Conservation (phyloP, 108 stramenopile species). For the Nitzschia sp. region DNA sequence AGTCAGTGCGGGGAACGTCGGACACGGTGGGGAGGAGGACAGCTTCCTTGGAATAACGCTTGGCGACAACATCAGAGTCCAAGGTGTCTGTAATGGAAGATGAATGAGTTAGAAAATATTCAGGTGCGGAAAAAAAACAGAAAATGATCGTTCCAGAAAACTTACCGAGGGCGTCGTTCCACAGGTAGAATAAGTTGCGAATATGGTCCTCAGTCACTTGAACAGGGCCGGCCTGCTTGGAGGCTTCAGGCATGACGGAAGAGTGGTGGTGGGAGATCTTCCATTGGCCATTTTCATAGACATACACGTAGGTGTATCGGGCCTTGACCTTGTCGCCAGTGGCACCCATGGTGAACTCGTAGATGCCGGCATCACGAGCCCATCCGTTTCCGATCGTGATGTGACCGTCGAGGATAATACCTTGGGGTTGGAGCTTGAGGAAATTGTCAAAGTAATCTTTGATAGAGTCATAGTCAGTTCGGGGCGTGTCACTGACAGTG, state of each 20-base stretch:
- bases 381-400: conserved; percentile 54
- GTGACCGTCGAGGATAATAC: conserved; percentile 57
- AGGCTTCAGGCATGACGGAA: conserved; percentile 58
- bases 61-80: conserved; percentile 46
- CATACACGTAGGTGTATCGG: conserved; percentile 65
- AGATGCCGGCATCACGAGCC: conserved; percentile 57
- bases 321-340: conserved; percentile 54
- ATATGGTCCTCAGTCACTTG: conserved; percentile 7
- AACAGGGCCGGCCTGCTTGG: background rate
- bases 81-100: conserved; percentile 27
- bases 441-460: conserved; percentile 74
- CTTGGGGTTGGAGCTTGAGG: conserved; percentile 57
- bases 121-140: background rate
- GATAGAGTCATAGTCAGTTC: conserved; percentile 55
- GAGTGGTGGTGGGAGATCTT: conserved; percentile 77
- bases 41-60: conserved; percentile 52
- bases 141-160: background rate
- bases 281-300: conserved; percentile 68
- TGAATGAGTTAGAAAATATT: background rate
- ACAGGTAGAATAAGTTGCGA: conserved; percentile 45
- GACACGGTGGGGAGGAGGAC: conserved; percentile 53
- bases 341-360: conserved; percentile 66
- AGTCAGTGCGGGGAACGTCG: conserved; percentile 52
- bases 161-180: conserved; percentile 63
- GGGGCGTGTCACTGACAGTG: conserved; percentile 58